phyloP scores from a whole-genome alignment of 768 basidiomycete species.

The Nidularia sp. region DNA sequence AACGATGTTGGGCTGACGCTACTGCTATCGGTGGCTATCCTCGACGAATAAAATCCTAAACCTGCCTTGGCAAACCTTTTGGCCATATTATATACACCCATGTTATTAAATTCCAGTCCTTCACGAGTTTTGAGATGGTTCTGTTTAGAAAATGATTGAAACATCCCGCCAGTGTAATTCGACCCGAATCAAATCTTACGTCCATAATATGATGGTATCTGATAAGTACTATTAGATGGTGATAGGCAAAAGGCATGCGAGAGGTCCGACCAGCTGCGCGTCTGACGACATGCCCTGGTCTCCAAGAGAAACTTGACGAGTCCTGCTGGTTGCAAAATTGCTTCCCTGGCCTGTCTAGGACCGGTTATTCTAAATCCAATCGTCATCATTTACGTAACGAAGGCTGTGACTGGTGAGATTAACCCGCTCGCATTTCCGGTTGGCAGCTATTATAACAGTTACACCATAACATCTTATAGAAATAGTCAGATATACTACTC shows the following conservation, averaged over 20 bases:
- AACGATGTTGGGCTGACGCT: no score
- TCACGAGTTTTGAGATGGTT: no score
- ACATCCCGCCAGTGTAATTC: no score
- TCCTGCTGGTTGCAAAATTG: slow-evolving; percentile 87
- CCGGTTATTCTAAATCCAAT: slow-evolving; percentile 75
- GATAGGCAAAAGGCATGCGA: slow-evolving; percentile 67
- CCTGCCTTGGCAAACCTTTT: no score
- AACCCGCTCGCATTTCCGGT: slow-evolving; percentile 74
- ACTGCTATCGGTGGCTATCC: no score
- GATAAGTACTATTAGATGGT: no score
- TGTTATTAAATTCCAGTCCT: no score
- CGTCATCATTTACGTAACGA: slow-evolving; percentile 48
- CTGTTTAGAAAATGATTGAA: no score
- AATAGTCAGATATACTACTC: neutral
- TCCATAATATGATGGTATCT: no score
- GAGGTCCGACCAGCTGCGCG: slow-evolving; percentile 75
- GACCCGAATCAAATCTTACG: no score
- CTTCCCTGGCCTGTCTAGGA: slow-evolving; percentile 87
- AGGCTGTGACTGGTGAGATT: slow-evolving; percentile 48
- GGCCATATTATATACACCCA: no score
- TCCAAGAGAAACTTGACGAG: slow-evolving; percentile 92
- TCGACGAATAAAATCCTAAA: no score
- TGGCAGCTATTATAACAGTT: slow-evolving; percentile 84
- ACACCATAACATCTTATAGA: slow-evolving; percentile 35
- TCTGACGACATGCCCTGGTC: slow-evolving; percentile 82